phyloP scores from a whole-genome alignment of 2,329 filamentous ascomycete species.

The Bipolaris oryzae region DNA sequence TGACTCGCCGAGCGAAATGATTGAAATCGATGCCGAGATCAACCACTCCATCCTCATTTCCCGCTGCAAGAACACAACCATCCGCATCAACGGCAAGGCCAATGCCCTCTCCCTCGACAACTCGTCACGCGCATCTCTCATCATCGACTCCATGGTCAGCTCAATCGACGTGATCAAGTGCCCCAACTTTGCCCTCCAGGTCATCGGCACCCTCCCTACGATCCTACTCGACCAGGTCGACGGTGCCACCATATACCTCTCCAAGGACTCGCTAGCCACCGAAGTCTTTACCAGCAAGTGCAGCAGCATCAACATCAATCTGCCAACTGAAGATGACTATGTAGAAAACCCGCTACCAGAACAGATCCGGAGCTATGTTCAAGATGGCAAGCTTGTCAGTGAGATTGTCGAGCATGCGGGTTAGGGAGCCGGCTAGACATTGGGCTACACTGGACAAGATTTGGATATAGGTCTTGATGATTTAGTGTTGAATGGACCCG shows the following conservation, averaged over 20 bases:
- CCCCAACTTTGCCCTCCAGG: constrained; percentile 91
- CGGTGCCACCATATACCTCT: constrained; percentile 83
- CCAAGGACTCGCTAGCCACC: constrained; percentile 75
- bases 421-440: constrained; percentile 46
- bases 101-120: constrained; percentile 98
- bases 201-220: constrained; percentile 83
- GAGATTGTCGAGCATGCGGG: constrained; percentile 97
- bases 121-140: constrained; percentile 78
- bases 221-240: constrained; percentile 93
- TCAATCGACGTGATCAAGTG: constrained; percentile 96
- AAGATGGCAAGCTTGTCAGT: constrained; percentile 77
- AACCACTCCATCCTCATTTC: constrained; percentile 91
- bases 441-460: background rate
- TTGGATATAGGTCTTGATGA: constrained; percentile 1
- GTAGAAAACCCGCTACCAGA: constrained; percentile 86
- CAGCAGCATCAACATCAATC: constrained; percentile 82
- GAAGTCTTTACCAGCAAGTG: constrained; percentile 92
- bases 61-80: constrained; percentile 86
- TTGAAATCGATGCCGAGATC: constrained; percentile 81
- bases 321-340: constrained; percentile 78
- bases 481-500: background rate
- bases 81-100: constrained; percentile 89
- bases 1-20: constrained; percentile 72
- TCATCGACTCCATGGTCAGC: constrained; percentile 88
- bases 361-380: constrained; percentile 83